Percentiles rank a stretch among this genome's conserved stretches.
phyloP scores from a whole-genome alignment of 805 yeast genomes.

The Isabelozyma heimii region DNA sequence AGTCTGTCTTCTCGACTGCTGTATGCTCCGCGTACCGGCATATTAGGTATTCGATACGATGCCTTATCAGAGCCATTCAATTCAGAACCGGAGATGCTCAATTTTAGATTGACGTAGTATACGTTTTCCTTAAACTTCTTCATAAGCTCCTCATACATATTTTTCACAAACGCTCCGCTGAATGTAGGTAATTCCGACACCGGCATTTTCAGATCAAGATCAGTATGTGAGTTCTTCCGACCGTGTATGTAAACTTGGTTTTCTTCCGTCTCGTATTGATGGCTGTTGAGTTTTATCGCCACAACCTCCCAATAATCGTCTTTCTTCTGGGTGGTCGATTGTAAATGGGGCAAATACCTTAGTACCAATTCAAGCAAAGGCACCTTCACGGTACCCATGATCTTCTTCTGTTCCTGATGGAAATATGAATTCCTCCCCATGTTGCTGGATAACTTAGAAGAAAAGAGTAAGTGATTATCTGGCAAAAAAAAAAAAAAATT shows the following conservation, averaged over 20 bases:
- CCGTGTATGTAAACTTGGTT: background rate
- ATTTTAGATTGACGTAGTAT: background rate
- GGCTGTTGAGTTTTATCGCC: constrained; percentile 28
- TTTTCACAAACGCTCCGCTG: constrained; percentile 22
- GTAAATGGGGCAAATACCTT: constrained; percentile 30
- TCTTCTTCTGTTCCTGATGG: constrained; percentile 20
- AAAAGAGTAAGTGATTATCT: background rate
- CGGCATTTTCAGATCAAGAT: background rate
- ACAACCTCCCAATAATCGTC: constrained; percentile 33
- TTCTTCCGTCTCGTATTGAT: constrained; percentile 10
- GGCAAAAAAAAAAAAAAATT: no score
- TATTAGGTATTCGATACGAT: background rate
- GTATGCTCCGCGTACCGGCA: background rate
- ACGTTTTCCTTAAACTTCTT: constrained; percentile 7
- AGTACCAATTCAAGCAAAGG: constrained; percentile 28
- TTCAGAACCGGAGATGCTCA: background rate
- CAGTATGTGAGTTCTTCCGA: background rate
- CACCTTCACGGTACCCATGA: constrained; percentile 18
- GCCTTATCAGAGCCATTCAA: background rate
- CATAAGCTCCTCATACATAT: constrained; percentile 15
- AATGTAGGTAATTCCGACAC: constrained; percentile 22
- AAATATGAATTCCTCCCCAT: constrained; percentile 19
- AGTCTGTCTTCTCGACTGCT: constrained; percentile 9
- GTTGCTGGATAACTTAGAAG: background rate
- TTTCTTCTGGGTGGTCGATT: constrained; percentile 16